These are phyloP conservation scores for Leccinum holopus DNA, from an alignment of 1,284 basidiomycete species.

Conservation along the genomic window DNA sequence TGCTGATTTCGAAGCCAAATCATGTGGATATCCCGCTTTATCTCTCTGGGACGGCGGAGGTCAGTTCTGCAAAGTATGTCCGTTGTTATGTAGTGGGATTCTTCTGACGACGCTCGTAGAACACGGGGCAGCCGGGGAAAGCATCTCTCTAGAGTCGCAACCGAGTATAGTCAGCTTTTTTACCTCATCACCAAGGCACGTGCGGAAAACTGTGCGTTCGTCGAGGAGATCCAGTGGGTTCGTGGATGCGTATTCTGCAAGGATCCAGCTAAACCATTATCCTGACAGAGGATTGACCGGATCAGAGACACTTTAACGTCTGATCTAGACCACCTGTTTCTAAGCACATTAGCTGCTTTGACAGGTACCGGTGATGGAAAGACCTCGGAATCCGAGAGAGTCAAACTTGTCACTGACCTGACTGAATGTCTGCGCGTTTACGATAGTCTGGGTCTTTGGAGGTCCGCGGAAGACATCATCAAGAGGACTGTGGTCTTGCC, in stretches of 20 bases:
- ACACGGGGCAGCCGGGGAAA: slow-evolving; percentile 71
- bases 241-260: slow-evolving; percentile 40
- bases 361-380: slow-evolving; percentile 47
- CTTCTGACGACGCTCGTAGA: slow-evolving; percentile 35
- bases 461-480: slow-evolving; percentile 84
- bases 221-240: slow-evolving; percentile 84
- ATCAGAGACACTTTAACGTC: slow-evolving; percentile 79
- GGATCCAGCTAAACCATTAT: slow-evolving; percentile 13
- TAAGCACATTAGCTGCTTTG: slow-evolving; percentile 50
- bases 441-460: slow-evolving; percentile 76
- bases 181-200: slow-evolving; percentile 86
- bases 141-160: slow-evolving; percentile 80
- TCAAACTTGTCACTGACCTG: slow-evolving; percentile 61
- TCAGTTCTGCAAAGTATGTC: slow-evolving; percentile 26
- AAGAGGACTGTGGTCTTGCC: slow-evolving; percentile 65
- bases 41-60: slow-evolving; percentile 24
- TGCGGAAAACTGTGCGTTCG: slow-evolving; percentile 70
- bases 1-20: slow-evolving; percentile 52
- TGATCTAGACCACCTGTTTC: slow-evolving; percentile 81
- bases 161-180: slow-evolving; percentile 90
- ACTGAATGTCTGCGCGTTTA: slow-evolving; percentile 83
- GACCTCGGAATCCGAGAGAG: slow-evolving; percentile 58
- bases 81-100: background rate
- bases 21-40: slow-evolving; percentile 25
- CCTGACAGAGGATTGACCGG: slow-evolving; percentile 69